Evolutionary conservation across 2,329 filamentous ascomycete species (phyloP), one percentile per base, ranked within the genome.

Genomic region (Fusarium austroafricanum): DNA sequence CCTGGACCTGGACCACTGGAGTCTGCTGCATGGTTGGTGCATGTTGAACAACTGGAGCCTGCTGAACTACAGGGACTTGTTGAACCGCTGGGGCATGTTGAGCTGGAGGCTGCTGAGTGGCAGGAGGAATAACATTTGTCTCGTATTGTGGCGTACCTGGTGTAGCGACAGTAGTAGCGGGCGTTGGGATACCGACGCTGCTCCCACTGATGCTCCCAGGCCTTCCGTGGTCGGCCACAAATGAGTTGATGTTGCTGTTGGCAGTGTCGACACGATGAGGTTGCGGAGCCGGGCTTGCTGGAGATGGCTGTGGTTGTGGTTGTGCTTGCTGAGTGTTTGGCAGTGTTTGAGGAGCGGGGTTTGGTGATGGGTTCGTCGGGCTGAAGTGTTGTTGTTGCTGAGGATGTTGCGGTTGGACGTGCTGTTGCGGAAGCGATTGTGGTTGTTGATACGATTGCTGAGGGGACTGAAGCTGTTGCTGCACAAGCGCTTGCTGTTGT

Each of bases 71-170:
- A 5, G 49, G 49, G 15, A n/a, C 3, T 5, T 52, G 49, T 9
- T 44, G 37, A 29, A 1, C 15, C 6, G 3, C 4, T 5, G 18
- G 26, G 26, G 9, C 0, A 8, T 23, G 26, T 11, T 51, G 49
- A 11, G 15, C 18, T 12, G 21, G 9, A 3, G 15, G 26, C 1
- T 44, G 37, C 26, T 64, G 71, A 8, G 10, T 4, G 2, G 33
- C 23, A 1, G n/a, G 29, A 33, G 44, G 20, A 11, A 51, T 23
- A 10, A 23, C 17, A 28, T 46, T 47, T 0, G 60, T 42, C 10
- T 65, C 55, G 64, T 61, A 67, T 28, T 15, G 10, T 11, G 69
- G 60, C 10, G 65, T 62, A 14, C 42, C 28, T 1, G 71, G 67
- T 10, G 62, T 40, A 4, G 60, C 47, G n/a, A 47, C 35, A 8